A percentile compares a stretch with the other conserved stretches of the same genome.
Conservation (phyloP, 2,329 filamentous ascomycete genomes). For the Dactylellina cionopaga region DNA sequence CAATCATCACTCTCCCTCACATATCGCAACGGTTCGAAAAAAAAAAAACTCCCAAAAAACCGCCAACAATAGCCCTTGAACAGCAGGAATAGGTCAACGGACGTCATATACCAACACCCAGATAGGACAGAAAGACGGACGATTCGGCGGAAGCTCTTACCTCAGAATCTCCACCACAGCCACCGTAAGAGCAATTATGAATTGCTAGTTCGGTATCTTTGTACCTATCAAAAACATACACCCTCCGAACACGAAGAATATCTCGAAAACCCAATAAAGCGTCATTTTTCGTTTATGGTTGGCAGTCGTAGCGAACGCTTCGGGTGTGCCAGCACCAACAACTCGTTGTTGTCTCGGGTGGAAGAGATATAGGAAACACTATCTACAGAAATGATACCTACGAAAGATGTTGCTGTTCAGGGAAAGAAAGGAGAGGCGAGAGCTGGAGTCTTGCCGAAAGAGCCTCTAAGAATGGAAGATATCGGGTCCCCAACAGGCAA, state of each 20-base stretch:
- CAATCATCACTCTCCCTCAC: constrained; percentile 6
- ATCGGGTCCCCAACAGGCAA: constrained; percentile 29
- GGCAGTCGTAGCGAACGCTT: constrained; percentile 1
- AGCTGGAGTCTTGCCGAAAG: constrained; percentile 34
- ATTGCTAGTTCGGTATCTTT: constrained; percentile 23
- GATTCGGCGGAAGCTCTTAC: constrained; percentile 2
- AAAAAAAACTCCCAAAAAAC: neutral
- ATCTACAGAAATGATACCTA: constrained; percentile 40
- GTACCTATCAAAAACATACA: neutral
- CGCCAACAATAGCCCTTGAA: neutral
- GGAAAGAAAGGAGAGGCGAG: constrained; percentile 42
- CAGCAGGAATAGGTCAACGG: neutral
- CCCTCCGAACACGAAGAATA: neutral
- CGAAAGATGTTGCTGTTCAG: constrained; percentile 28
- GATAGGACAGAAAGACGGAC: neutral
- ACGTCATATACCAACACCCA: neutral
- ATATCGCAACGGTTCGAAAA: neutral
- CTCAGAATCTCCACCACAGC: constrained; percentile 5
- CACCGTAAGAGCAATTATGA: constrained; percentile 37
- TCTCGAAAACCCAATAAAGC: neutral
- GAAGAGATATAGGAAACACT: constrained; percentile 42
- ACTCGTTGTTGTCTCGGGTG: constrained; percentile 49
- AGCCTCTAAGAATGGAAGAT: constrained; percentile 29
- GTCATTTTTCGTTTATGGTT: constrained; percentile 45
- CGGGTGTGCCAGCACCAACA: constrained; percentile 44